Conservation (phyloP, 768 basidiomycete genomes). For the Lactarius trivialis region DNA sequence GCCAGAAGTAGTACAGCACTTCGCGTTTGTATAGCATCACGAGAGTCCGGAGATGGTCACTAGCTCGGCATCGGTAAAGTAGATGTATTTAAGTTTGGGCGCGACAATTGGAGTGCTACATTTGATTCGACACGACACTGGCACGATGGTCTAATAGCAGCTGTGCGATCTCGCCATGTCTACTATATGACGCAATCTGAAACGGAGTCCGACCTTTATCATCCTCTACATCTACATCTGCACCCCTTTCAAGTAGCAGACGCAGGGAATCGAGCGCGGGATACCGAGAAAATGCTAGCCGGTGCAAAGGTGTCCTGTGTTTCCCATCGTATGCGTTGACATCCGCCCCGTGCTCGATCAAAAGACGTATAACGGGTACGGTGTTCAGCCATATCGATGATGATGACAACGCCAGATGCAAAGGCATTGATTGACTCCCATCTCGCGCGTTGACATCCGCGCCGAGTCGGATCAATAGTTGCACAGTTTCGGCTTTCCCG, state of each 20-base stretch:
- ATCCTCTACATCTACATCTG: background rate
- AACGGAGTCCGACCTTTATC: background rate
- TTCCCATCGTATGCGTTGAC: too few relatives aligned
- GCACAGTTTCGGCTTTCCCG: background rate
- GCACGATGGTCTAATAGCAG: background rate
- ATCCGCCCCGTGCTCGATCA: too few relatives aligned
- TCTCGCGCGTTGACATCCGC: background rate
- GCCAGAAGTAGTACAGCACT: too few relatives aligned
- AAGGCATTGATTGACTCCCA: background rate
- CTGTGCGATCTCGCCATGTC: background rate
- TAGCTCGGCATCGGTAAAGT: too few relatives aligned
- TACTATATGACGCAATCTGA: background rate
- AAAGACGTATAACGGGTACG: too few relatives aligned
- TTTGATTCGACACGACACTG: background rate
- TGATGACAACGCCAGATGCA: background rate
- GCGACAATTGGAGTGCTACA: background rate
- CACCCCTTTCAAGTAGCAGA: background rate
- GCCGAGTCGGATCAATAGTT: background rate
- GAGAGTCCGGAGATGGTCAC: background rate
- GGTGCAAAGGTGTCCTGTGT: too few relatives aligned
- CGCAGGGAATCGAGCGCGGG: background rate
- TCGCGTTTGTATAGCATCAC: background rate
- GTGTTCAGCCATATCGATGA: too few relatives aligned
- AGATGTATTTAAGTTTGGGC: too few relatives aligned
- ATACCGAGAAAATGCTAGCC: too few relatives aligned